Evolutionary conservation across 805 yeast species (phyloP).

Genomic region (Yamadazyma takamatsuzukensis): DNA sequence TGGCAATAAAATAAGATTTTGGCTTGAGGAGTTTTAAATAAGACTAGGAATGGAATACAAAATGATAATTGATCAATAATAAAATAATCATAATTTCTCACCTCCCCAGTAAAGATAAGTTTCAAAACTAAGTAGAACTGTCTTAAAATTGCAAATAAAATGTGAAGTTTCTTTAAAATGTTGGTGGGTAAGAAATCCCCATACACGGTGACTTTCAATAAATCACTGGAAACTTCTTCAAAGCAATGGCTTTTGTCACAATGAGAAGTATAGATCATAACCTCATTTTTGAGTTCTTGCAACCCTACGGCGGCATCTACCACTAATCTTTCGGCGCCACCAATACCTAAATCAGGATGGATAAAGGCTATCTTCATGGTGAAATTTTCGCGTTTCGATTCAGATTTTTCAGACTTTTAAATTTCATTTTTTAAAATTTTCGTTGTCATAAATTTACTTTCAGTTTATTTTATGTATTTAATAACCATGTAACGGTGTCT

Average conservation of each 20-base stretch:
- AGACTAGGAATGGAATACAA: conserved; percentile 68
- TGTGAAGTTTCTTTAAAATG: conserved; percentile 63
- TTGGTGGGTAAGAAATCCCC: conserved; percentile 85
- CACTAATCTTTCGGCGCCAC: conserved; percentile 95
- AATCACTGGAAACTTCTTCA: conserved; percentile 71
- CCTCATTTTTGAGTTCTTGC: conserved; percentile 59
- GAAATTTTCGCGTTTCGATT: conserved; percentile 1
- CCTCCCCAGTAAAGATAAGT: conserved; percentile 46
- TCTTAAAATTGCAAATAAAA: conserved; percentile 77
- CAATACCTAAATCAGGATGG: conserved; percentile 96
- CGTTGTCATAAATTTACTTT: too few species aligned
- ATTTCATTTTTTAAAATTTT: too few species aligned
- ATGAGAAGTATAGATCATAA: conserved; percentile 81
- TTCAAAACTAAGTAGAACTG: conserved; percentile 62
- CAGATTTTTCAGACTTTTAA: too few species aligned
- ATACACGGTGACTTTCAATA: conserved; percentile 59
- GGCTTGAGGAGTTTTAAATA: conserved; percentile 36
- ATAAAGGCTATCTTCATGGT: conserved; percentile 67
- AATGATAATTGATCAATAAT: conserved; percentile 87
- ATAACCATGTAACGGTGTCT: too few species aligned
- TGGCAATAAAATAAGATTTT: conserved; percentile 87
- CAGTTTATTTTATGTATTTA: too few species aligned
- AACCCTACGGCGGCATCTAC: conserved; percentile 93
- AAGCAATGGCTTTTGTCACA: conserved; percentile 86
- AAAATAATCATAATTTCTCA: conserved; percentile 59